A percentile compares a stretch with the other conserved stretches of the same genome.
Evolutionary conservation across 2,329 filamentous ascomycete genomes (phyloP).

Genomic region (Pyricularia sp.): DNA sequence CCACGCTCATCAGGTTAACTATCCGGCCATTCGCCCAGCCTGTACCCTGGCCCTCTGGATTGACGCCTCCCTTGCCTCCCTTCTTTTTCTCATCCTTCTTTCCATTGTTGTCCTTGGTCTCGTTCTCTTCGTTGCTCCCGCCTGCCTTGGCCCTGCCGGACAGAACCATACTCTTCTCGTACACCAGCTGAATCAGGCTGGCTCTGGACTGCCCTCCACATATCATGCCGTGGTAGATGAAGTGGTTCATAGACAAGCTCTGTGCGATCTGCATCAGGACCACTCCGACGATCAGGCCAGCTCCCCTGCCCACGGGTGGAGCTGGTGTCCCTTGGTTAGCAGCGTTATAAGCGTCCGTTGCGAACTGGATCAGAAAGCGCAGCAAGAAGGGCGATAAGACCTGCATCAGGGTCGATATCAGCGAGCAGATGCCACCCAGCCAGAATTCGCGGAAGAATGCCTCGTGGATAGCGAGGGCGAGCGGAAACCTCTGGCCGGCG

Average conservation of each 20-base stretch:
- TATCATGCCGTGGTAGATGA: conserved; percentile 86
- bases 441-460: conserved; percentile 77
- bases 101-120: conserved; percentile 17
- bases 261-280: conserved; percentile 75
- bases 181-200: conserved; percentile 73
- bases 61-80: conserved; percentile 24
- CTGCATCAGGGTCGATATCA: conserved; percentile 61
- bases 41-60: conserved; percentile 44
- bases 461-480: conserved; percentile 74
- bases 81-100: conserved; percentile 12
- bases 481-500: conserved; percentile 56
- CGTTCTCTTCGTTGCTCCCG: conserved; percentile 36
- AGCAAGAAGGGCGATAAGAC: conserved; percentile 76
- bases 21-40: conserved; percentile 92
- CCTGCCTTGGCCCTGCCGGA: conserved; percentile 82
- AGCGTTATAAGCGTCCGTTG: conserved; percentile 64
- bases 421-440: conserved; percentile 65
- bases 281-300: conserved; percentile 76
- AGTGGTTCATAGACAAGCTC: conserved; percentile 74
- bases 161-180: conserved; percentile 82
- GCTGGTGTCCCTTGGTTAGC: conserved; percentile 31
- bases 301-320: conserved; percentile 59
- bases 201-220: conserved; percentile 74
- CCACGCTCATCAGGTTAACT: conserved; percentile 86
- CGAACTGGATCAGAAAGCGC: conserved; percentile 76